Evolutionary conservation across 176 grass and related monocot species (phyloP).

Genomic region (Oryza glumipatula): DNA sequence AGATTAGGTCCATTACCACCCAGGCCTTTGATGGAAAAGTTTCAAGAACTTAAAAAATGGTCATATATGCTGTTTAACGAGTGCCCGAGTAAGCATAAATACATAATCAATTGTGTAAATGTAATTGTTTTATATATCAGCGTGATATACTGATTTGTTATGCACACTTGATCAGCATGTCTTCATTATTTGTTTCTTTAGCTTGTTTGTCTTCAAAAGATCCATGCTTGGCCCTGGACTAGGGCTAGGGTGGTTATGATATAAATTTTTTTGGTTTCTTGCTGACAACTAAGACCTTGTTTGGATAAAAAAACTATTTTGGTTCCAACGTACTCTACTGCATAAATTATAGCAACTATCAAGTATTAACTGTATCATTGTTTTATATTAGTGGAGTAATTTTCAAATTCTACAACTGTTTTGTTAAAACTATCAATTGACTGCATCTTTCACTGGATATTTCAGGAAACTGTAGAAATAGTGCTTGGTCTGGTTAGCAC

Average conservation of each 20-base stretch:
- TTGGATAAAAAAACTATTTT: neutral
- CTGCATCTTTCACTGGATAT: neutral
- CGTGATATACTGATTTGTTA: no score
- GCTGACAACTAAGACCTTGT: neutral
- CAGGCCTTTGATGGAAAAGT: neutral
- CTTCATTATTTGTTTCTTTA: slow-evolving; percentile 6
- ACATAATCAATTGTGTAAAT: no score
- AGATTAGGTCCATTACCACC: no score
- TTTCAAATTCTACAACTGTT: neutral
- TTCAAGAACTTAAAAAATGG: neutral
- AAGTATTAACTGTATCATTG: neutral
- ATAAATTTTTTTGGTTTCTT: neutral
- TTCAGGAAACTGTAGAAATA: neutral
- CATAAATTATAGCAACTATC: neutral
- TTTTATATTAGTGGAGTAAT: neutral
- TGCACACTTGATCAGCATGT: neutral
- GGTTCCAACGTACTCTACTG: neutral
- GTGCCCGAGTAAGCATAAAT: no score
- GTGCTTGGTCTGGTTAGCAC: neutral
- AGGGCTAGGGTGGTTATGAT: slow-evolving; percentile 1
- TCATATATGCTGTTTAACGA: no score
- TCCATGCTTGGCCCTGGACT: neutral
- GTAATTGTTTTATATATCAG: no score
- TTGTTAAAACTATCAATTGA: neutral
- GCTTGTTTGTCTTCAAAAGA: neutral